These are phyloP conservation scores for Solanum pinnatisectum DNA, from an alignment of 257 asterid species.

Conservation along the genomic window DNA sequence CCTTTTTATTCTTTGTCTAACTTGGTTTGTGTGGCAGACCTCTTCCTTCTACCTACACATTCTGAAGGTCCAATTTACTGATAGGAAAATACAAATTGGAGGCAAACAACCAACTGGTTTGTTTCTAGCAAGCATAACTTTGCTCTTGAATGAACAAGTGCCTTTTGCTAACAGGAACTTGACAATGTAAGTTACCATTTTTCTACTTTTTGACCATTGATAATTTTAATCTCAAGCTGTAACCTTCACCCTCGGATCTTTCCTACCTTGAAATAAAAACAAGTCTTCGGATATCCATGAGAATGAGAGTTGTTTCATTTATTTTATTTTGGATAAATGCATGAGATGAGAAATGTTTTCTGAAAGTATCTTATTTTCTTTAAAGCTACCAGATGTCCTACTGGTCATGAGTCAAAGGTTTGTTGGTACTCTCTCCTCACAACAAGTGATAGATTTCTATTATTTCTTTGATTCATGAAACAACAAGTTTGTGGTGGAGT, in stretches of 20 bases:
- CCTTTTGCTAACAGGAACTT: conserved; percentile 67
- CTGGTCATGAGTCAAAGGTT: background rate
- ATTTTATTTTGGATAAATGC: background rate
- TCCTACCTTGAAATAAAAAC: background rate
- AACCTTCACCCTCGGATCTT: background rate
- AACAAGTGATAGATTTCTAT: background rate
- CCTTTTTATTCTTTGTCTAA: background rate
- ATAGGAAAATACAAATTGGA: conserved; percentile 69
- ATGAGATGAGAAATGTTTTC: background rate
- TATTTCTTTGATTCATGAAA: background rate
- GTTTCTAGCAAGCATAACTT: conserved; percentile 53
- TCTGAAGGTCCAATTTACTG: conserved; percentile 72
- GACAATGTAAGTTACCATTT: conserved; percentile 53
- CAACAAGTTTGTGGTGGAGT: background rate
- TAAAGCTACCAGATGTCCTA: background rate
- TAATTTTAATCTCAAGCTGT: background rate
- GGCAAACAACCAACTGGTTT: conserved; percentile 95
- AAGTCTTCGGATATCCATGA: background rate
- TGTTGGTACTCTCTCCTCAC: background rate
- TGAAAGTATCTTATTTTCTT: background rate
- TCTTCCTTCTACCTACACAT: conserved; percentile 78
- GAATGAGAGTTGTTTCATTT: background rate
- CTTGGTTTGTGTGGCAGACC: conserved; percentile 44
- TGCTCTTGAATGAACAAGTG: conserved; percentile 77
- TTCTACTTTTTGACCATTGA: background rate